Evolutionary conservation across 1,284 basidiomycete species (phyloP), one percentile per base, ranked within the genome.

Genomic region (Ceratobasidium sp.): DNA sequence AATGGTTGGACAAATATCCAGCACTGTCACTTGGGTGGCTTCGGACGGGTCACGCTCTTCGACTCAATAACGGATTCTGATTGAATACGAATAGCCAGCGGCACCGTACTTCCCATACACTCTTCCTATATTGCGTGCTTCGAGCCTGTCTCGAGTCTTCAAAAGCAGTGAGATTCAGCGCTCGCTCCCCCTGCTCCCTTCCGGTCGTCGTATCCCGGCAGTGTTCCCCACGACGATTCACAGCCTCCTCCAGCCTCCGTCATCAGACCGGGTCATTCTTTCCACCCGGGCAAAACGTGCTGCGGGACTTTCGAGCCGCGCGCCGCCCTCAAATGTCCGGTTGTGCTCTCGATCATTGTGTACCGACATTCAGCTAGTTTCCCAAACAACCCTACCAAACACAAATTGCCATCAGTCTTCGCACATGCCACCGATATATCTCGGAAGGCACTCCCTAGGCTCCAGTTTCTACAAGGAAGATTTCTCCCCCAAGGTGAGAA

Each of bases 321-420:
- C 40, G 31, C 15, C 40, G 34, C 58, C 8, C 34, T 64, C 27
- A 64, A 64, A 64, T 64, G 27, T 27, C 58, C 58, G 58, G 58
- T n/a, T 25, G 13, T 22, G 47, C 58, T 38, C 43, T 49, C n/a
- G 58, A 60, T 47, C 57, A 47, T 31, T 17, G 45, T 20, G 57
- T 15, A 43, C 52, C 47, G 45, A 34, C 58, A 52, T 52, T 50
- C 45, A 47, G 32, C 58, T 52, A 52, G 45, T 64, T 35, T 47
- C 47, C 58, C 40, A 50, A 52, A 64, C 58, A 64, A 50, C 58
- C 58, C 58, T 64, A 64, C 50, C 58, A 34, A 35, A 34, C 58
- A 64, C 58, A 64, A 64, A 64, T 64, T 64, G 58, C 58, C 45
- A 64, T 64, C 58, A 64, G 45, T 35, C 58, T 64, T 64, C 58